Evolutionary conservation across 257 asterid species (phyloP).

Genomic region (Solanum stenotomum): DNA sequence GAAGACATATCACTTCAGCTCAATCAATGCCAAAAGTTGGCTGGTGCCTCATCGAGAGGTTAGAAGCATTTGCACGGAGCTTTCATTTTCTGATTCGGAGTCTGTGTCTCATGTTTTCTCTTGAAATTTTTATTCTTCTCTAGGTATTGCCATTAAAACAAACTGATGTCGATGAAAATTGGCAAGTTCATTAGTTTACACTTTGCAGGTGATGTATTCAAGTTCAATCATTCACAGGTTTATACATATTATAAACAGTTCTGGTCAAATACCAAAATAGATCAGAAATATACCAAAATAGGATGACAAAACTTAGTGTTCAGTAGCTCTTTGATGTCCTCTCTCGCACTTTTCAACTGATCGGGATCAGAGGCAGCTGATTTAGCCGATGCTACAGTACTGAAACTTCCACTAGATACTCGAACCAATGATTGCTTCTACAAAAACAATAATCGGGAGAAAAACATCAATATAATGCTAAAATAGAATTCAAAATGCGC

Average conservation of each 20-base stretch:
- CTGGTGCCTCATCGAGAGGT: neutral
- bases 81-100: neutral
- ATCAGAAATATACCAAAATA: constrained; percentile 42
- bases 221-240: neutral
- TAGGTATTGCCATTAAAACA: neutral
- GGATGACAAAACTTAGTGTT: constrained; percentile 68
- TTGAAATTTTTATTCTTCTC: neutral
- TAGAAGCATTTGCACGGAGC: neutral
- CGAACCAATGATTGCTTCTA: constrained; percentile 35
- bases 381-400: constrained; percentile 55
- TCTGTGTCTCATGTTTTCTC: neutral
- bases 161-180: neutral
- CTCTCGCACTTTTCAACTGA: constrained; percentile 88
- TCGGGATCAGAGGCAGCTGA: constrained; percentile 64
- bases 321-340: constrained; percentile 76
- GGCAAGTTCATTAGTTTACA: neutral
- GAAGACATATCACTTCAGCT: neutral
- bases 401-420: constrained; percentile 35
- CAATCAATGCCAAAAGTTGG: neutral
- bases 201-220: neutral
- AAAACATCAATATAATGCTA: neutral
- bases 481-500: neutral
- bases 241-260: neutral
- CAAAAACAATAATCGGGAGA: neutral
- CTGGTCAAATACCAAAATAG: neutral